phyloP scores from a whole-genome alignment of 768 basidiomycete genomes.

The Lactifluus piperatus region DNA sequence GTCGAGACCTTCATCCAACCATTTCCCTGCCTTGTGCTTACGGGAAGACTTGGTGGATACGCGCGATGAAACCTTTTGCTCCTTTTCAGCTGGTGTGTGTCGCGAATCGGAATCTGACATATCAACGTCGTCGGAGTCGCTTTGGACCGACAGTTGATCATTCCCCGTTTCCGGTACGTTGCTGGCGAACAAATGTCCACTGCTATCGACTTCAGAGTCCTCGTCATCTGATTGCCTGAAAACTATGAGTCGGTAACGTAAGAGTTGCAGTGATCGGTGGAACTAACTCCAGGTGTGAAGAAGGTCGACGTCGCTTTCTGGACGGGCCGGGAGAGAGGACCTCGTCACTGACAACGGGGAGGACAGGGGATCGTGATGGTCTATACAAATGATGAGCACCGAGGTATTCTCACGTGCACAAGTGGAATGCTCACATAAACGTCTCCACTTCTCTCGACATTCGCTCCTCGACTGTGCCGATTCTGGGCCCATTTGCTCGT shows the following conservation, averaged over 20 bases:
- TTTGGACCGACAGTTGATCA: not conserved
- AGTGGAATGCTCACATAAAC: not conserved
- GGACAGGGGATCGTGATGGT: not conserved
- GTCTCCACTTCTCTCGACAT: slow-evolving; percentile 11
- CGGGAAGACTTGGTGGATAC: slow-evolving; percentile 2
- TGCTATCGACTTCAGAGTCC: not conserved
- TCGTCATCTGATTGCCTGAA: slow-evolving; percentile 9
- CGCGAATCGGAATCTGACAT: slow-evolving; percentile 2
- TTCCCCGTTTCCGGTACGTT: not conserved
- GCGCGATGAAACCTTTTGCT: not conserved
- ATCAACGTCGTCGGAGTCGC: slow-evolving; percentile 1
- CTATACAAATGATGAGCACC: not conserved
- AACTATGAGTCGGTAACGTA: not conserved
- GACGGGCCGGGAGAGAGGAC: not conserved
- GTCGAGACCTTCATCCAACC: slow-evolving; percentile 2
- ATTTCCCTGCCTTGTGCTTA: not conserved
- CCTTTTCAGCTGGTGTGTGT: not conserved
- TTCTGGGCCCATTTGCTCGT: not conserved
- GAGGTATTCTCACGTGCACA: not conserved
- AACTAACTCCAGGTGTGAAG: slow-evolving; percentile 1
- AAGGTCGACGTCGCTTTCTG: slow-evolving; percentile 4
- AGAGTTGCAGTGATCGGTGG: not conserved
- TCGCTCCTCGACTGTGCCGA: slow-evolving; percentile 3
- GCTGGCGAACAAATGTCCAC: not conserved
- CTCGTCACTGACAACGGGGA: not conserved